Base-by-base conservation (phyloP, 2,329 filamentous ascomycete genomes). In the Fusarium sp. region DNA sequence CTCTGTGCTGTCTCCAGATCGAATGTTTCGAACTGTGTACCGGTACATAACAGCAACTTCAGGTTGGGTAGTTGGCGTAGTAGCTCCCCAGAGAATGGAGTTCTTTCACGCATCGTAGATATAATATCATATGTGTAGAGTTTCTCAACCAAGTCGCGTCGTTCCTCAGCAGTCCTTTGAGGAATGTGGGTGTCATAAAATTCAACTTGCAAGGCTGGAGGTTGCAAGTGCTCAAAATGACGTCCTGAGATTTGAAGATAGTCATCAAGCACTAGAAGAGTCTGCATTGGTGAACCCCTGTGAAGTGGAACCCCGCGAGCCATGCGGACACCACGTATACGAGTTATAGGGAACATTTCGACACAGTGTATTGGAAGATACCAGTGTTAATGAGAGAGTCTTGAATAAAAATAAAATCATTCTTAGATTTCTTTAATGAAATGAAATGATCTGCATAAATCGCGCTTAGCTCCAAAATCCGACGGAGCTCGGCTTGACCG, bases 341-440 rank as follows among this genome's bases (percentile, higher is more conserved):
- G 54, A 8, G 48, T n/a, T 37, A 32, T 23, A 6, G 42, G 23
- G 17, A 52, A 8, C 54, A 57, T 52, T 1, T 30, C 15, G 10
- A 18, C 9, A 18, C 8, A 32, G 5, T n/a, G 2, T 20, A 4
- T n/a, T 14, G 23, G 8, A 0, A 5, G 26, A 2, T 9, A 2
- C 13, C 13, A 35, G 33, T 15, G 12, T 35, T 35, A 7, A 14
- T 13, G 5, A 3, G 5, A 5, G 12, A 8, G 20, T 1, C 18
- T 26, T 1, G 8, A 5, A n/a, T 1, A 7, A 6, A 33, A n/a
- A 4, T 11, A 3, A 26, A 9, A 30, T 30, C 7, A 3, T 37
- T 15, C 1, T 1, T 11, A 15, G 26, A 6, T 37, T 3, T 7
- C 12, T 3, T 7, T 9, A 10, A 38, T 38, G 9, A 27, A 30